These are phyloP conservation scores for Macrolepiota albuminosa DNA, from an alignment of 768 basidiomycete genomes.

Conservation along the genomic window DNA sequence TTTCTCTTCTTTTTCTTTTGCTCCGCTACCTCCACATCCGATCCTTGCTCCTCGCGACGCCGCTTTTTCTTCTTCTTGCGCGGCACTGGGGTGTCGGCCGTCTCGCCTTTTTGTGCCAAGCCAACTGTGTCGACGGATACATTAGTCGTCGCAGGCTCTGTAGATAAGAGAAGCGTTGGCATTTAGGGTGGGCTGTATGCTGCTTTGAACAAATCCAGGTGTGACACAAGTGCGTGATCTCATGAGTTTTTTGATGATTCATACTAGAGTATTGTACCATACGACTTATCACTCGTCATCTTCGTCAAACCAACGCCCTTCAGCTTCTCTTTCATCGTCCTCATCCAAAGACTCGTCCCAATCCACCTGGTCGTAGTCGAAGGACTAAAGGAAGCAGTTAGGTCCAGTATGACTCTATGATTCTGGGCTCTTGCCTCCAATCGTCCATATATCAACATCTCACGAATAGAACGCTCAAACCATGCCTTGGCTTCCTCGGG, in stretches of 20 bases:
- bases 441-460: constrained; percentile 71
- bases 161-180: constrained; percentile 20
- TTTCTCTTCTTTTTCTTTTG: constrained; percentile 29
- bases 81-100: neutral
- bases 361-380: constrained; percentile 68
- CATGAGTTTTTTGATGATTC: neutral
- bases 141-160: constrained; percentile 2
- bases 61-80: constrained; percentile 40
- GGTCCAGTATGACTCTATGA: neutral
- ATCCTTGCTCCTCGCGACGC: constrained; percentile 19
- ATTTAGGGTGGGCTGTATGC: constrained; percentile 41
- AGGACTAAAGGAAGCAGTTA: constrained; percentile 35
- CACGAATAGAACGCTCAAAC: constrained; percentile 61
- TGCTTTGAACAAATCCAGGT: constrained; percentile 8
- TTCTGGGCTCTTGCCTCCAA: constrained; percentile 51
- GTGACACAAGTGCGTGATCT: constrained; percentile 10
- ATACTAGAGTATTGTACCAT: neutral
- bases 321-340: constrained; percentile 53
- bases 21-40: constrained; percentile 12
- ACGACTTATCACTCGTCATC: constrained; percentile 37
- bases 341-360: constrained; percentile 70
- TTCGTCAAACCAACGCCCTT: constrained; percentile 74
- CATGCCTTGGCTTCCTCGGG: constrained; percentile 42
- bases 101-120: neutral
- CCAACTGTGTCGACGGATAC: neutral